Base-by-base conservation (phyloP, 208 protist species). In the Leishmania tropica region DNA sequence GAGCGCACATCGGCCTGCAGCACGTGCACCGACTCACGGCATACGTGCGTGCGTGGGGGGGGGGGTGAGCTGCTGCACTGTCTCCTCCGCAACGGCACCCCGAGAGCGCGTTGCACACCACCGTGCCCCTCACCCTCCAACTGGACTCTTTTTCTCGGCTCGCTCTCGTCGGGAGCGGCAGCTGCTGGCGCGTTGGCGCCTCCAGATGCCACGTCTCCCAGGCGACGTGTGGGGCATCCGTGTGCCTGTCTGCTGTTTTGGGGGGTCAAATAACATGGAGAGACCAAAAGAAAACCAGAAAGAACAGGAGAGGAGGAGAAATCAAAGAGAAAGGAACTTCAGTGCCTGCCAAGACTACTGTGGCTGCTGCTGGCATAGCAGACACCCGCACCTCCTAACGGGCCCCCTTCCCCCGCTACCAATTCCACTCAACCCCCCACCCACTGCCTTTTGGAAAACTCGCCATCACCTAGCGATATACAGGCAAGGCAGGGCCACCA, bases 261-360 rank as follows among this genome's bases (percentile, higher is more conserved):
- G 54, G 10, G 21, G 21, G 76, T 48, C 15, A 51, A 68, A 65
- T 76, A 17, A 45, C 76, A 78, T 53, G 76, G 48, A 53, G 73
- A 74, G 53, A 83, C n/a, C 24, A 80, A 60, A 45, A n/a, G 17
- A 79, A 82, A 74, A 76, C 35, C 42, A 74, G 31, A 74, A 58
- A 58, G 51, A 64, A 76, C 47, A 62, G 53, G 42, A 24, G 54
- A 76, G 51, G 70, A 47, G 47, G 37, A 54, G 72, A 72, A 72
- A 11, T 79, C 24, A 74, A 40, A 31, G 15, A 28, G 35, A 65
- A 28, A 28, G 42, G 71, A 67, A n/a, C 40, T 51, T 11, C 48
- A 24, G 51, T 28, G 37, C 21, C 58, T 7, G 56, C 11, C 60
- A 62, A 31, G 73, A 13, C 67, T 47, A 31, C 67, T 42, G 10